These are phyloP conservation scores for Tylopilus intermedius DNA, from an alignment of 768 basidiomycete genomes.

Conservation along the genomic window DNA sequence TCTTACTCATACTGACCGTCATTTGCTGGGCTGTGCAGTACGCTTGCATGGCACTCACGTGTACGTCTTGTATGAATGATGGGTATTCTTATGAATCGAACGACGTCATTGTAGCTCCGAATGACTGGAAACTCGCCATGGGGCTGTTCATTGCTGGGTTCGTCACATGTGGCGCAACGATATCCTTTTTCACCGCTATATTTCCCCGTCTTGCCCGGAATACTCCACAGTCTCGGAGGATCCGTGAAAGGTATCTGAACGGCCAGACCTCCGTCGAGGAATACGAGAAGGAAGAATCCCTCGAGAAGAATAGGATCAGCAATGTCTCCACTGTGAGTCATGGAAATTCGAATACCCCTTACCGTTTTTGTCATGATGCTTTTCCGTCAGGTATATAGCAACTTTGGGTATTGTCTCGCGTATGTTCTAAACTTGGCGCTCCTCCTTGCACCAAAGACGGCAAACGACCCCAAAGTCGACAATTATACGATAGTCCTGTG, in stretches of 20 bases:
- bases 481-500: conserved; percentile 75
- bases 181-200: conserved; percentile 73
- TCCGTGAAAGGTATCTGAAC: conserved; percentile 52
- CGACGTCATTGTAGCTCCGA: conserved; percentile 41
- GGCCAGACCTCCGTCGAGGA: conserved; percentile 57
- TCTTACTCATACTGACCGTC: conserved; percentile 63
- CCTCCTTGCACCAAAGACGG: conserved; percentile 47
- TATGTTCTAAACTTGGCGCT: conserved; percentile 65
- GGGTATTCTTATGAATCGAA: background rate
- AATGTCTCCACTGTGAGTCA: conserved; percentile 70
- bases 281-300: conserved; percentile 71
- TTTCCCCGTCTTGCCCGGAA: conserved; percentile 82
- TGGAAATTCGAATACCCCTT: background rate
- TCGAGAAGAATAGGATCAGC: conserved; percentile 83
- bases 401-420: conserved; percentile 66
- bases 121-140: conserved; percentile 74
- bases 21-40: conserved; percentile 82
- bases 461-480: conserved; percentile 55
- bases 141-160: conserved; percentile 75
- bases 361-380: background rate
- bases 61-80: conserved; percentile 33
- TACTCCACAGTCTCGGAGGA: conserved; percentile 53
- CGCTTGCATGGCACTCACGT: conserved; percentile 66
- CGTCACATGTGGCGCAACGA: conserved; percentile 72
- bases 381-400: conserved; percentile 57